These are phyloP conservation scores for Croton laevigatus DNA, from an alignment of 441 rosid species.

Conservation along the genomic window DNA sequence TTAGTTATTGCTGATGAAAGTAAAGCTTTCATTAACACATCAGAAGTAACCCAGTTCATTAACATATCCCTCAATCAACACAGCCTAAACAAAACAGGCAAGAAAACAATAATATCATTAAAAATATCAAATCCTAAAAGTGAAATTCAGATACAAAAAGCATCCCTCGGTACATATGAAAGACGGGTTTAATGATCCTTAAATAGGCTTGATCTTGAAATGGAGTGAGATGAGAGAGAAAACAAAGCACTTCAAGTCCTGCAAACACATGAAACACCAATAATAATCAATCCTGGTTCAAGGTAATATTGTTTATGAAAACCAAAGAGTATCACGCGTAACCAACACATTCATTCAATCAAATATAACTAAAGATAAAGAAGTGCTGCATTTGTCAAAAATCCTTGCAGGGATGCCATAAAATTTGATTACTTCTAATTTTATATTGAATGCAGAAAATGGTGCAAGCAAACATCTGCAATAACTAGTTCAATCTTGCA, in stretches of 20 bases:
- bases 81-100: constrained; percentile 17
- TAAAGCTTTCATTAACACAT: constrained; percentile 2
- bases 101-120: background rate
- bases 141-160: constrained; percentile 15
- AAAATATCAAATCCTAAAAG: constrained; percentile 17
- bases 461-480: background rate
- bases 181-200: constrained; percentile 12
- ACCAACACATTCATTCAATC: too few species aligned
- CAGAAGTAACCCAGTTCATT: background rate
- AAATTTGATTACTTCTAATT: too few species aligned
- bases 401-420: too few species aligned
- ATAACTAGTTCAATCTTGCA: background rate
- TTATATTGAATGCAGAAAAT: too few species aligned
- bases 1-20: background rate
- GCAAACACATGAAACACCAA: constrained; percentile 36
- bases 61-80: constrained; percentile 14
- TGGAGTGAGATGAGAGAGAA: constrained; percentile 94
- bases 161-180: constrained; percentile 8
- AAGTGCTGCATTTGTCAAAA: too few species aligned
- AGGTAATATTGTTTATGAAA: too few species aligned
- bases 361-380: too few species aligned
- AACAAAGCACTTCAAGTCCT: constrained; percentile 97
- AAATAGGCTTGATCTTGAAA: constrained; percentile 97
- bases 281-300: constrained; percentile 8
- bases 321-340: too few species aligned